phyloP scores from a whole-genome alignment of 129 eudicot species.

The Escallonia herrerae region DNA sequence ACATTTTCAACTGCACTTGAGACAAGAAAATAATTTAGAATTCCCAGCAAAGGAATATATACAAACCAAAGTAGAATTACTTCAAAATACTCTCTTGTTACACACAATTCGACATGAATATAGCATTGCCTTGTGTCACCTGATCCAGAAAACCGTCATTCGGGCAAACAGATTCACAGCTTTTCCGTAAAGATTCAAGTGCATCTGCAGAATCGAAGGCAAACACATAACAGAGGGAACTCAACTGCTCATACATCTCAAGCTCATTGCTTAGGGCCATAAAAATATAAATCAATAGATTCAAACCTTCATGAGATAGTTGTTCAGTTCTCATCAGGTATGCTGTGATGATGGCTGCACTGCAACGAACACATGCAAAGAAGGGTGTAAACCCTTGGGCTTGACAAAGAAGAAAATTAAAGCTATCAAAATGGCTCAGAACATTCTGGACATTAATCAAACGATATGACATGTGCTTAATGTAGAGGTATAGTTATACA shows the following conservation, averaged over 20 bases:
- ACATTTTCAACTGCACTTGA: constrained; percentile 79
- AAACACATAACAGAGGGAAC: constrained; percentile 8
- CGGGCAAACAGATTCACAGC: constrained; percentile 81
- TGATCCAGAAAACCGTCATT: constrained; percentile 96
- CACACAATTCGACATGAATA: neutral
- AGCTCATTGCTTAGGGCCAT: constrained; percentile 3
- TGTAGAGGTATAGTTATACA: too few species aligned
- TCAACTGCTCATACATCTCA: neutral
- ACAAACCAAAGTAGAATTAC: constrained; percentile 4
- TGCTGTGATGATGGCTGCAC: constrained; percentile 94
- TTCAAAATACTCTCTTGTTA: neutral
- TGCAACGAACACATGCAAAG: constrained; percentile 72
- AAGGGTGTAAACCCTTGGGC: constrained; percentile 50
- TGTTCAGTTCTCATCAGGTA: constrained; percentile 91
- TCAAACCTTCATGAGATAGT: constrained; percentile 71
- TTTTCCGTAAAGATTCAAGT: constrained; percentile 66
- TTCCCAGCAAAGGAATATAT: constrained; percentile 1
- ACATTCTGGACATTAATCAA: too few species aligned
- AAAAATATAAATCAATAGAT: constrained; percentile 6
- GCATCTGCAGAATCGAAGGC: constrained; percentile 45
- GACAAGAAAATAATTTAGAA: neutral
- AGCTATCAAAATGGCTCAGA: neutral
- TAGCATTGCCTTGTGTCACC: constrained; percentile 34
- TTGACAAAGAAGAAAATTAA: constrained; percentile 27
- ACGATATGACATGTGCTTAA: too few species aligned